Base-by-base conservation (phyloP, 2,329 filamentous ascomycete genomes). In the Intubia oerlemansii region DNA sequence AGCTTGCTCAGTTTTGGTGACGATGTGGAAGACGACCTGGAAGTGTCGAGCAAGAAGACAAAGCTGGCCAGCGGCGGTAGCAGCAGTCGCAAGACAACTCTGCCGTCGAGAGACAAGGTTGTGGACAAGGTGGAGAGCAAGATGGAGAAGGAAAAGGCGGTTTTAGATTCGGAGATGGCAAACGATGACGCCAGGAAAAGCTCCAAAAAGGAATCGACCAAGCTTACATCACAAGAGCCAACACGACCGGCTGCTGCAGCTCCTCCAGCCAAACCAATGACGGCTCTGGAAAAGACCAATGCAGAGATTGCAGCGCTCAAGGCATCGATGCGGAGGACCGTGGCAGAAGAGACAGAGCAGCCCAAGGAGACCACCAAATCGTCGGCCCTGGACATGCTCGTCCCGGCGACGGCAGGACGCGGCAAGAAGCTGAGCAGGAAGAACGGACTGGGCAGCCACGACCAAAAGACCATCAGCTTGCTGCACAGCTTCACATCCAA, bases 281-380 rank as follows among this genome's bases (percentile, higher is more conserved):
- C 59, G 2, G 57, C 60, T 1, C 51, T 84, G 8, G 71, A 81
- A 36, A 58, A 58, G 38, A 78, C 76, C 4, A 84, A 84, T 38
- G 76, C 78, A 21, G 74, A 88, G 42, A 81, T 85, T 30, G 76
- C 75, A 5, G 73, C 73, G 2, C 53, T 88, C 4, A 85, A 84
- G 47, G 75, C 75, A 7, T 82, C 76, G 1, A 80, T 88, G 73
- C 75, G 71, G 44, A 63, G 78, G 19, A 74, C 60, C 14, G 51
- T 64, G 16, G 50, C 61, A 29, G 43, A 48, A 1, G 57, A 55
- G 38, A 52, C 58, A 2, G 56, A 59, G 17, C 53, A 58, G 10
- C 11, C 12, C 9, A 16, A n/a, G 34, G 59, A 69, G 37, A 64
- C 64, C 37, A 66, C 65, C 21, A 24, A 24, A 18, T n/a, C n/a